Conservation (phyloP, 2,329 filamentous ascomycete genomes). For the Hypoxylon sp. region DNA sequence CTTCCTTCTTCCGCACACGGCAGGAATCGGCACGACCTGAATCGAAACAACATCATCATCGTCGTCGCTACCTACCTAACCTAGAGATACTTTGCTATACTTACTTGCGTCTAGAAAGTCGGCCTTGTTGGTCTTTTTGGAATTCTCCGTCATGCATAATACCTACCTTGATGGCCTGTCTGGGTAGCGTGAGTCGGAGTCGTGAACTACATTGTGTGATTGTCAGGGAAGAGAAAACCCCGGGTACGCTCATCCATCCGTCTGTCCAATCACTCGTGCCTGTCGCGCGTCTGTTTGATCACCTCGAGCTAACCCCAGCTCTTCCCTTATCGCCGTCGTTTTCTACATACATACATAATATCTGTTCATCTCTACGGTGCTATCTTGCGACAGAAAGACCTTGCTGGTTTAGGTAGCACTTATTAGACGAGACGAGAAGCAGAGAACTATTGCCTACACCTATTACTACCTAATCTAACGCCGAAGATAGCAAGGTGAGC, state of each 20-base stretch:
- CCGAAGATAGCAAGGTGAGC: neutral
- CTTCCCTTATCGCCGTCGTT: constrained; percentile 2
- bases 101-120: neutral
- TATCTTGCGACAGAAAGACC: too few relatives aligned
- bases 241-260: constrained; percentile 6
- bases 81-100: neutral
- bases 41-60: constrained; percentile 26
- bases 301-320: constrained; percentile 15
- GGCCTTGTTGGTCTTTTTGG: constrained; percentile 1
- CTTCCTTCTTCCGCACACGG: constrained; percentile 10
- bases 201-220: constrained; percentile 24
- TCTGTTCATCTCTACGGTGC: too few relatives aligned
- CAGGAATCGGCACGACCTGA: constrained; percentile 27
- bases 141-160: neutral
- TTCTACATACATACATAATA: constrained; percentile 10
- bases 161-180: too few relatives aligned
- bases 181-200: too few relatives aligned
- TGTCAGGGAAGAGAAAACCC: too few relatives aligned
- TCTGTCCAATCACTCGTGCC: constrained; percentile 22
- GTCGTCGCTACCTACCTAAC: constrained; percentile 12
- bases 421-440: constrained; percentile 3
- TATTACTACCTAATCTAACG: neutral
- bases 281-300: constrained; percentile 29
- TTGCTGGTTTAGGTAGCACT: too few relatives aligned
- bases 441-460: too few relatives aligned